phyloP scores from a whole-genome alignment of 495 filamentous ascomycete genomes.

The Chaetomium cochliodes region DNA sequence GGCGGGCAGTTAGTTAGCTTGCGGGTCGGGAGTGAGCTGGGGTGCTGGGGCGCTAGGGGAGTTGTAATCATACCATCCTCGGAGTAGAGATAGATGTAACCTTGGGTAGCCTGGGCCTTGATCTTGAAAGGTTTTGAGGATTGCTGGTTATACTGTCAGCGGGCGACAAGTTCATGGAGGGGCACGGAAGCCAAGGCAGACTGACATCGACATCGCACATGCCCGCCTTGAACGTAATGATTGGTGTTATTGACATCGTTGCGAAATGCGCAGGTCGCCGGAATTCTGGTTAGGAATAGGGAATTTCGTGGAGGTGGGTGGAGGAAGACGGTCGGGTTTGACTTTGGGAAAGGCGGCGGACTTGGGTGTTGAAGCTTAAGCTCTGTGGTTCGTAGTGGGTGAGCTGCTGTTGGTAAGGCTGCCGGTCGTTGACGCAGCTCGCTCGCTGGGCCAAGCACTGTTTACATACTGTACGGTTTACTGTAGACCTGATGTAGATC shows the following conservation, averaged over 20 bases:
- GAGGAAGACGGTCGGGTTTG: background rate
- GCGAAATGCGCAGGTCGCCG: background rate
- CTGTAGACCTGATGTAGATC: background rate
- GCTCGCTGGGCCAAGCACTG: background rate
- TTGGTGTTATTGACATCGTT: conserved; percentile 73
- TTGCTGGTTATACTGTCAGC: conserved; percentile 47
- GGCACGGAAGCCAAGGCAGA: conserved; percentile 25
- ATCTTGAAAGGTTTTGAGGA: conserved; percentile 63
- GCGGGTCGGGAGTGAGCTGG: background rate
- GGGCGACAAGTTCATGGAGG: background rate
- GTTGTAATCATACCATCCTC: conserved; percentile 68
- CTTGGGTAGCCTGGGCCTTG: conserved; percentile 65
- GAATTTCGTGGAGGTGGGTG: background rate
- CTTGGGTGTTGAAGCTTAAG: conserved; percentile 5
- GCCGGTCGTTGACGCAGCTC: conserved; percentile 5
- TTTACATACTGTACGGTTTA: background rate
- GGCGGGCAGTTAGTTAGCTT: conserved; percentile 29
- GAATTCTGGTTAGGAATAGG: background rate
- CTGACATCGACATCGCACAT: conserved; percentile 82
- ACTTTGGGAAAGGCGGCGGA: conserved; percentile 6
- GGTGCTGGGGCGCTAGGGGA: background rate
- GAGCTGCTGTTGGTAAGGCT: conserved; percentile 8
- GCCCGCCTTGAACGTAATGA: conserved; percentile 97
- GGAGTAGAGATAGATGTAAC: conserved; percentile 89
- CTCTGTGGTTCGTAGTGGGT: background rate